These are phyloP conservation scores for Gentiana macrophylla DNA, from an alignment of 257 asterid species.

Conservation along the genomic window DNA sequence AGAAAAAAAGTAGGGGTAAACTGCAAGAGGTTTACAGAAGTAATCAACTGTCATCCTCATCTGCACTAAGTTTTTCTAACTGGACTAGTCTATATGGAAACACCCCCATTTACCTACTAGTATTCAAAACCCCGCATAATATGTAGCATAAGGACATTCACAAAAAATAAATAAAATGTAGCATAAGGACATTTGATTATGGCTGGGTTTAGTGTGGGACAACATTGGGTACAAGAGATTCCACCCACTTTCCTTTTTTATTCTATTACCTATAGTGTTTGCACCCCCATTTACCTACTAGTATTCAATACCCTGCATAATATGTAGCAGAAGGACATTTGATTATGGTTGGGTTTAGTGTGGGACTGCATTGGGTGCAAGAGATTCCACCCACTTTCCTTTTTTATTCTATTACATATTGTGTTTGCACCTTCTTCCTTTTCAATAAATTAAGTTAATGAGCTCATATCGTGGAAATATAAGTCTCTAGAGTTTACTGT, in stretches of 20 bases:
- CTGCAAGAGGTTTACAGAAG: too few species aligned
- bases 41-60: too few species aligned
- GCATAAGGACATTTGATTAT: neutral
- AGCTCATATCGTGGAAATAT: neutral
- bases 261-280: neutral
- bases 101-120: neutral
- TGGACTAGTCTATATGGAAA: too few species aligned
- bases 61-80: too few species aligned
- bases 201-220: neutral
- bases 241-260: constrained; percentile 3
- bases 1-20: too few species aligned
- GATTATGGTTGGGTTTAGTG: neutral
- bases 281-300: neutral
- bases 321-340: neutral
- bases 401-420: neutral
- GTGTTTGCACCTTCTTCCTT: too few species aligned
- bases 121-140: neutral
- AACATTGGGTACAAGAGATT: constrained; percentile 1
- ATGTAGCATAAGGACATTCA: neutral
- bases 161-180: too few species aligned
- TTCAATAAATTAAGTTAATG: constrained; percentile 1
- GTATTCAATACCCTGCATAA: neutral
- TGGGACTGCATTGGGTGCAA: neutral
- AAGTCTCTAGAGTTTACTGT: neutral
- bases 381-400: constrained; percentile 3